A percentile compares a stretch with the other conserved stretches of the same genome.
These are phyloP conservation scores for Neonectria magnoliae DNA, from an alignment of 2,329 filamentous ascomycete species.

Conservation along the genomic window DNA sequence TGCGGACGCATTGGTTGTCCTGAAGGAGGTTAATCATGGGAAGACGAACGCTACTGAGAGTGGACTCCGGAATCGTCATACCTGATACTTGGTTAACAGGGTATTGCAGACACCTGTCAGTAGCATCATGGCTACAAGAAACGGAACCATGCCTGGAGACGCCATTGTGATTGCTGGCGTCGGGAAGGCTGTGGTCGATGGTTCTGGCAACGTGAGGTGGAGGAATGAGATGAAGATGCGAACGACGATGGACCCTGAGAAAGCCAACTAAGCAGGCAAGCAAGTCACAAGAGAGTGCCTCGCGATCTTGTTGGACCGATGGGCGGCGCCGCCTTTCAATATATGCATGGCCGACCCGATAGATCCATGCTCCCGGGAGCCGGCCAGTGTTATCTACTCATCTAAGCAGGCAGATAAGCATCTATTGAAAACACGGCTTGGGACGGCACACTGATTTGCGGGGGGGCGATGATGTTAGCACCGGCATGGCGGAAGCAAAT, in stretches of 20 bases:
- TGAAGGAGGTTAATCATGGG: constrained; percentile 46
- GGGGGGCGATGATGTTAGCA: constrained; percentile 12
- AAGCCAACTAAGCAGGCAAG: background rate
- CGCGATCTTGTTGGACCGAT: constrained; percentile 4
- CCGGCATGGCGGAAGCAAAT: background rate
- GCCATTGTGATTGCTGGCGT: constrained; percentile 65
- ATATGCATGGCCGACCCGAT: background rate
- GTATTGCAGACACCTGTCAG: constrained; percentile 97
- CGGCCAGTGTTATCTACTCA: constrained; percentile 8
- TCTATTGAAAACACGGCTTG: background rate
- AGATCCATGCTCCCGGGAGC: background rate
- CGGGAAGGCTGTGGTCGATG: constrained; percentile 8
- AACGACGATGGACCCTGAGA: constrained; percentile 9
- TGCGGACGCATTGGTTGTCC: constrained; percentile 96
- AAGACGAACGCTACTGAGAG: background rate
- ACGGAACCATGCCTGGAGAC: constrained; percentile 76
- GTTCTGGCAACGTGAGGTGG: constrained; percentile 14
- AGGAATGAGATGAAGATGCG: background rate
- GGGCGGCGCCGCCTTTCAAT: background rate
- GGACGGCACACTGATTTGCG: background rate
- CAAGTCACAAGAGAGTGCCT: constrained; percentile 19
- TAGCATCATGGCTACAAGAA: constrained; percentile 96
- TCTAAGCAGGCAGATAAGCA: background rate
- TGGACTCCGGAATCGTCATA: constrained; percentile 51
- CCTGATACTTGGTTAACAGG: constrained; percentile 95